Evolutionary conservation across 495 filamentous ascomycete species (phyloP).

Genomic region (Aspergillus incahuasiensis): DNA sequence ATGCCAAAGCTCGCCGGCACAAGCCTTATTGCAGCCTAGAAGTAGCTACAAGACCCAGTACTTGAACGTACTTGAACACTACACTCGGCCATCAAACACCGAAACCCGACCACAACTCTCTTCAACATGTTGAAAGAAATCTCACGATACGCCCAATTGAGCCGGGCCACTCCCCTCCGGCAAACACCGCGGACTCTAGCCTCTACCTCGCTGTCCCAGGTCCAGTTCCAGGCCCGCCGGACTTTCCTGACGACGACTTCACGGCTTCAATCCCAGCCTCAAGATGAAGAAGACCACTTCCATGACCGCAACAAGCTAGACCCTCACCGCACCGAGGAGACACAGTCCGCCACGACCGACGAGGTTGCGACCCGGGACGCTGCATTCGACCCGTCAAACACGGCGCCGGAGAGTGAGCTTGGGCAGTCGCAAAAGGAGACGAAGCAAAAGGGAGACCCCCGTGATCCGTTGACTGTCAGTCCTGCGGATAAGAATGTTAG

Average conservation of each 20-base stretch:
- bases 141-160: neutral
- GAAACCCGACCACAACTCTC: neutral
- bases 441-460: slow-evolving; percentile 21
- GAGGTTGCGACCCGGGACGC: slow-evolving; percentile 44
- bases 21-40: neutral
- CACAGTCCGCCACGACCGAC: slow-evolving; percentile 55
- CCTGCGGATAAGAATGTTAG: slow-evolving; percentile 58
- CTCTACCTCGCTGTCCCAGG: neutral
- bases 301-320: slow-evolving; percentile 53
- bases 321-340: slow-evolving; percentile 52
- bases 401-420: slow-evolving; percentile 52
- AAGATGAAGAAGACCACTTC: slow-evolving; percentile 32
- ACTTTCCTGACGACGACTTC: slow-evolving; percentile 5
- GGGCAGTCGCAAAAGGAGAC: slow-evolving; percentile 34
- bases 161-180: neutral
- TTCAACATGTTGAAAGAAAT: slow-evolving; percentile 6
- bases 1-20: too few relatives aligned
- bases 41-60: too few relatives aligned
- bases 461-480: slow-evolving; percentile 54
- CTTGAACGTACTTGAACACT: neutral
- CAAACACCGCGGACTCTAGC: neutral
- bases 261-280: slow-evolving; percentile 11
- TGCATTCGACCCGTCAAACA: slow-evolving; percentile 57
- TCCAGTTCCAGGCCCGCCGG: neutral
- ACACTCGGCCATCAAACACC: neutral